Evolutionary conservation across 2,329 filamentous ascomycete species (phyloP).

Genomic region (Tolypocladium cylindrosporum): DNA sequence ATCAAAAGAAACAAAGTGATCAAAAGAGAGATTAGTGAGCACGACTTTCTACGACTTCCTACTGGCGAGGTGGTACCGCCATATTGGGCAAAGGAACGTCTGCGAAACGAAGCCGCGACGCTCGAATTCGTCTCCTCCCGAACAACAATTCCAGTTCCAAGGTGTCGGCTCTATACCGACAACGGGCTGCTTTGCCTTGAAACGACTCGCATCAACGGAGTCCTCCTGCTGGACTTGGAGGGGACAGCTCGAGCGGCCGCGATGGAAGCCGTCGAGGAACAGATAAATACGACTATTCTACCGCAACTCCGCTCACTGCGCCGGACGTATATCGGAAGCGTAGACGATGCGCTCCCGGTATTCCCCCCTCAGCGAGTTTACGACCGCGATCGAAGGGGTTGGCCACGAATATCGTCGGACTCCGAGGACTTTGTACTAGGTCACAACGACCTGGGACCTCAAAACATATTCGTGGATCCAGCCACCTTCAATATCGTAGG

Average conservation of each 20-base stretch:
- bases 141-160: background rate
- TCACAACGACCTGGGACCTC: slow-evolving; percentile 1
- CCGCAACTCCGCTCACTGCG: background rate
- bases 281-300: background rate
- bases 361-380: background rate
- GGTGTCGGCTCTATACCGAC: background rate
- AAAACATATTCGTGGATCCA: slow-evolving; percentile 1
- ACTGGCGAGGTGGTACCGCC: background rate
- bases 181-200: background rate
- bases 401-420: background rate
- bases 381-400: background rate
- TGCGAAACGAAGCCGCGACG: background rate
- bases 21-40: background rate
- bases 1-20: background rate
- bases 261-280: background rate
- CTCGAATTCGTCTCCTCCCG: background rate
- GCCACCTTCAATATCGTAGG: background rate
- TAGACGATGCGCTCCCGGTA: background rate
- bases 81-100: background rate
- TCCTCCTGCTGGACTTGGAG: background rate
- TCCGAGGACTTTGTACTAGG: background rate
- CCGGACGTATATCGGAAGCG: background rate
- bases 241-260: background rate
- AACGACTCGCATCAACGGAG: background rate
- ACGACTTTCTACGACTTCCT: background rate